Conservation (phyloP, 805 yeast species). For the Ogataea methylovora region DNA sequence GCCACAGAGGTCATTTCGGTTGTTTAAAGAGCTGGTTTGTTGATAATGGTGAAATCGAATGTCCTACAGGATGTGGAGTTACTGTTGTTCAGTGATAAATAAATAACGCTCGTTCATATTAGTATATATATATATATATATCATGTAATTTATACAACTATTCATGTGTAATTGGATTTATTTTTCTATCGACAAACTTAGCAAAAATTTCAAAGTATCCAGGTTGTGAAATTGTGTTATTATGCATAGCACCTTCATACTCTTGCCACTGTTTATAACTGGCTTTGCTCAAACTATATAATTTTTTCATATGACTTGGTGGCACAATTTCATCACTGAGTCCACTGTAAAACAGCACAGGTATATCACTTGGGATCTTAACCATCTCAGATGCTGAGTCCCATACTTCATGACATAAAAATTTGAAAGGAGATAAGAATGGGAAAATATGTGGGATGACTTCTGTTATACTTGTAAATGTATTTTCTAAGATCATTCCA, state of each 20-base stretch:
- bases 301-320: constrained; percentile 64
- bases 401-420: constrained; percentile 77
- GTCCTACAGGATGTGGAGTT: constrained; percentile 74
- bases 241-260: constrained; percentile 64
- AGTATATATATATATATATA: constrained; percentile 20
- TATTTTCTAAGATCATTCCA: constrained; percentile 78
- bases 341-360: constrained; percentile 68
- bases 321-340: constrained; percentile 86
- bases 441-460: constrained; percentile 74
- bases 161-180: constrained; percentile 27
- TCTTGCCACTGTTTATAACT: constrained; percentile 42
- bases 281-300: constrained; percentile 47
- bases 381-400: constrained; percentile 58
- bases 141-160: neutral
- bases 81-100: neutral
- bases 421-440: constrained; percentile 42
- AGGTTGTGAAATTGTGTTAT: constrained; percentile 70
- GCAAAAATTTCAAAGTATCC: constrained; percentile 71
- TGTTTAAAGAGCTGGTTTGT: constrained; percentile 77
- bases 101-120: neutral
- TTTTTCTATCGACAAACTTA: constrained; percentile 41
- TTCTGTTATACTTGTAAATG: constrained; percentile 70
- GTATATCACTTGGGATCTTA: constrained; percentile 43
- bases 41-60: constrained; percentile 52
- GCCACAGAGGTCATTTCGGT: constrained; percentile 79